Conservation (phyloP, 208 protist species). For the Strigomonas galati region DNA sequence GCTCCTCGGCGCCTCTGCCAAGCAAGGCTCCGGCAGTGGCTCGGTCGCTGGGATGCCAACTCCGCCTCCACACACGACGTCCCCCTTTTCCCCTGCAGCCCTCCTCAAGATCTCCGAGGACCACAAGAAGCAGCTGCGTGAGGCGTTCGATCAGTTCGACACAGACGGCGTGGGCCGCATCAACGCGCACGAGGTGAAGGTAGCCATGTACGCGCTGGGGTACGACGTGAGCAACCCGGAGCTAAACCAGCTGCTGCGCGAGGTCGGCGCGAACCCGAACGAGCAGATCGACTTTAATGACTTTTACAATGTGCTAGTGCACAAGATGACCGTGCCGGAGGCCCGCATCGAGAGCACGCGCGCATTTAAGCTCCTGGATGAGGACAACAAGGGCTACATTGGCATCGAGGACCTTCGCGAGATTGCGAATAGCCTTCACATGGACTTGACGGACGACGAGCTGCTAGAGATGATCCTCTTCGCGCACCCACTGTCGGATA, state of each 20-base stretch:
- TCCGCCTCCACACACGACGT: conserved; percentile 11
- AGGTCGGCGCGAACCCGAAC: conserved; percentile 38
- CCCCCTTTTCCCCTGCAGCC: conserved; percentile 26
- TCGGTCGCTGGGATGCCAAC: neutral
- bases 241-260: conserved; percentile 71
- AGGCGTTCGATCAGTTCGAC: conserved; percentile 97
- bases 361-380: conserved; percentile 92
- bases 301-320: conserved; percentile 82
- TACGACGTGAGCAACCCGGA: conserved; percentile 92
- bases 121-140: conserved; percentile 83
- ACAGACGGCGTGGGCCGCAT: conserved; percentile 89
- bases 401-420: conserved; percentile 94
- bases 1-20: neutral
- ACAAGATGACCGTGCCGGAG: conserved; percentile 83
- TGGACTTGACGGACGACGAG: conserved; percentile 96
- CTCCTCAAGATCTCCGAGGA: conserved; percentile 66
- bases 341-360: conserved; percentile 81
- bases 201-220: conserved; percentile 92
- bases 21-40: neutral
- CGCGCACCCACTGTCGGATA: conserved; percentile 57
- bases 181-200: conserved; percentile 84
- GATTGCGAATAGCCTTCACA: conserved; percentile 87
- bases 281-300: conserved; percentile 89
- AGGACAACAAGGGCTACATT: conserved; percentile 92
- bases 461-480: conserved; percentile 96